Evolutionary conservation across 2,329 filamentous ascomycete genomes (phyloP).

Genomic region (Ophiostoma ulmi): DNA sequence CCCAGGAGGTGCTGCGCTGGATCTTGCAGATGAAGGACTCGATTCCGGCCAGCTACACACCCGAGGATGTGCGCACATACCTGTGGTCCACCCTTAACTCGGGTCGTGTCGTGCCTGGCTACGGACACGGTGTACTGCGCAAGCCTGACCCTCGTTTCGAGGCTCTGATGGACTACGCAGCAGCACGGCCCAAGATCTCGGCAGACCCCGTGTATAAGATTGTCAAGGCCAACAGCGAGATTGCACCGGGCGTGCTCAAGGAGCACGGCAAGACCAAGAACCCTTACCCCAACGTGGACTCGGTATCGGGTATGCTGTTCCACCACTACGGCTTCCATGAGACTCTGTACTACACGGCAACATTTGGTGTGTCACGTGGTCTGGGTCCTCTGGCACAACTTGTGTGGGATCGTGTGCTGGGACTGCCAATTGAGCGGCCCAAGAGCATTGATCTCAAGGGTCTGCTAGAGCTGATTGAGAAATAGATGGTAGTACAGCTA

Average conservation of each 20-base stretch:
- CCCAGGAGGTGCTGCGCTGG: constrained; percentile 95
- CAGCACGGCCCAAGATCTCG: constrained; percentile 76
- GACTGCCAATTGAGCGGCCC: constrained; percentile 91
- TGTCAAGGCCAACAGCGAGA: constrained; percentile 85
- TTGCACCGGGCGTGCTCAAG: constrained; percentile 83
- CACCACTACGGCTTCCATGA: constrained; percentile 97
- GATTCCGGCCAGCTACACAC: constrained; percentile 72
- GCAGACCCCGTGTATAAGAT: constrained; percentile 87
- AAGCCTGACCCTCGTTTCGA: constrained; percentile 97
- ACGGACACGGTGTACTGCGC: constrained; percentile 90
- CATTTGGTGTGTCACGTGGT: constrained; percentile 63
- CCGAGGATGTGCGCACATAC: constrained; percentile 79
- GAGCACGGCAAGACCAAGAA: constrained; percentile 99
- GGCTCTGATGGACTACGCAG: constrained; percentile 92
- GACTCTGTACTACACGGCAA: constrained; percentile 86
- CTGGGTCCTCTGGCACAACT: constrained; percentile 89
- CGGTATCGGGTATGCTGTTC: constrained; percentile 88
- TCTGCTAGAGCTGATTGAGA: constrained; percentile 63
- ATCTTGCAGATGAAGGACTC: constrained; percentile 91
- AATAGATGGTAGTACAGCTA: background rate
- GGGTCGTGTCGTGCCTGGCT: constrained; percentile 88
- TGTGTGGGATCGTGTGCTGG: constrained; percentile 91
- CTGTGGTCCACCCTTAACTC: constrained; percentile 91
- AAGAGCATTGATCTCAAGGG: constrained; percentile 96
- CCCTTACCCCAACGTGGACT: constrained; percentile 95